Percentiles rank a stretch among this genome's conserved stretches.
These are phyloP conservation scores for Naganishia albida DNA, from an alignment of 1,284 basidiomycete species.

Conservation along the genomic window DNA sequence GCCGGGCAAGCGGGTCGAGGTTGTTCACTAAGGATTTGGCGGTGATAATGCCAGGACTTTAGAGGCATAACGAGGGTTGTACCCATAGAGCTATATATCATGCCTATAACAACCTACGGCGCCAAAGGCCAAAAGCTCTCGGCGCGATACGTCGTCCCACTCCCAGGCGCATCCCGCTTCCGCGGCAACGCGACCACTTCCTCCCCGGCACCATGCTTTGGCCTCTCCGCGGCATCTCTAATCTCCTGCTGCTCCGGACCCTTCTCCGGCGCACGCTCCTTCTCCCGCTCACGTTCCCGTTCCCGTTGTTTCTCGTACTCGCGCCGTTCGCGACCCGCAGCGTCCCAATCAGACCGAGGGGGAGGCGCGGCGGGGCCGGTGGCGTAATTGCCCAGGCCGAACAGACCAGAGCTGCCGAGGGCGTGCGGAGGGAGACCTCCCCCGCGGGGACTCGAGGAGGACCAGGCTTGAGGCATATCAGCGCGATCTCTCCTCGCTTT, in stretches of 20 bases:
- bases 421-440: constrained; percentile 4
- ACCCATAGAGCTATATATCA: constrained; percentile 5
- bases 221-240: not conserved
- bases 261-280: constrained; percentile 3
- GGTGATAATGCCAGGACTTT: not conserved
- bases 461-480: constrained; percentile 11
- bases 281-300: constrained; percentile 9
- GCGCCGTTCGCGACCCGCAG: constrained; percentile 9
- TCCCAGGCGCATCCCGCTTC: constrained; percentile 1
- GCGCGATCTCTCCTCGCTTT: constrained; percentile 27
- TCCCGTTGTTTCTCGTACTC: constrained; percentile 6
- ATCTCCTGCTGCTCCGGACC: constrained; percentile 18
- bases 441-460: constrained; percentile 11
- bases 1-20: constrained; percentile 39
- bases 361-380: not conserved
- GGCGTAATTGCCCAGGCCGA: constrained; percentile 18
- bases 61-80: no score
- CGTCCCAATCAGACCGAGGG: constrained; percentile 25
- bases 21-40: constrained; percentile 31
- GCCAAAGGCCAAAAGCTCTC: constrained; percentile 24
- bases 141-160: constrained; percentile 2
- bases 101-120: constrained; percentile 1
- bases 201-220: constrained; percentile 1
- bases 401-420: constrained; percentile 10
- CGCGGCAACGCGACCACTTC: constrained; percentile 18